Evolutionary conservation across 331 rosid genomes (phyloP).

Genomic region (Acacia pycnantha): DNA sequence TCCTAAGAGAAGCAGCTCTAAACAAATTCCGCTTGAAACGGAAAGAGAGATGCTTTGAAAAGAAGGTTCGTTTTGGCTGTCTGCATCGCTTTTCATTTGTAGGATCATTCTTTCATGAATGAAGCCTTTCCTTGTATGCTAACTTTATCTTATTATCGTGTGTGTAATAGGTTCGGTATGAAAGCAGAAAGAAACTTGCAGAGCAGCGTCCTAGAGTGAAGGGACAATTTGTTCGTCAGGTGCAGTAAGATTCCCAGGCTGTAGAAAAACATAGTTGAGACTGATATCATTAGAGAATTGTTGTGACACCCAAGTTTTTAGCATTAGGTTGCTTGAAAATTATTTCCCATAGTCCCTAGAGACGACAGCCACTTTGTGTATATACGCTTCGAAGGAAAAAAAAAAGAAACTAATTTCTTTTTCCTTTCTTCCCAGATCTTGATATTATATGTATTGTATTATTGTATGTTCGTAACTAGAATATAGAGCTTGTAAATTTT

Average conservation of each 20-base stretch:
- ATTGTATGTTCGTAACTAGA: conserved; percentile 1
- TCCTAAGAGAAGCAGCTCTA: conserved; percentile 86
- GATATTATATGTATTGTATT: conserved; percentile 27
- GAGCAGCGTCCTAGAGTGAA: conserved; percentile 97
- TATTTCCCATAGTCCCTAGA: conserved; percentile 24
- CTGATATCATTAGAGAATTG: conserved; percentile 30
- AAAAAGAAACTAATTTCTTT: neutral
- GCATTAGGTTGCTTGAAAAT: conserved; percentile 29
- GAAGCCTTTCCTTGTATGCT: conserved; percentile 5
- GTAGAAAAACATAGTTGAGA: conserved; percentile 41
- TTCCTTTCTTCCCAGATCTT: conserved; percentile 18
- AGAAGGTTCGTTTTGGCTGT: conserved; percentile 60
- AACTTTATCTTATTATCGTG: conserved; percentile 17
- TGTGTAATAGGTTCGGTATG: conserved; percentile 79
- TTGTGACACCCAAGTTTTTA: conserved; percentile 25
- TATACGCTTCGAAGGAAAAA: conserved; percentile 27
- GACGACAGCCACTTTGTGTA: conserved; percentile 30
- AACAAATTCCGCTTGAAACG: conserved; percentile 88
- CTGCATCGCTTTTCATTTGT: neutral
- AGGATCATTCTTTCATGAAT: neutral
- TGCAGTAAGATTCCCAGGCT: conserved; percentile 38
- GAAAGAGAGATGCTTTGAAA: conserved; percentile 93
- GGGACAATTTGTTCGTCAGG: conserved; percentile 94
- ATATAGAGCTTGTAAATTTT: conserved; percentile 35
- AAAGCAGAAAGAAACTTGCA: conserved; percentile 98